Conservation (phyloP, 768 basidiomycete genomes). For the Lactarius sanguifluus region DNA sequence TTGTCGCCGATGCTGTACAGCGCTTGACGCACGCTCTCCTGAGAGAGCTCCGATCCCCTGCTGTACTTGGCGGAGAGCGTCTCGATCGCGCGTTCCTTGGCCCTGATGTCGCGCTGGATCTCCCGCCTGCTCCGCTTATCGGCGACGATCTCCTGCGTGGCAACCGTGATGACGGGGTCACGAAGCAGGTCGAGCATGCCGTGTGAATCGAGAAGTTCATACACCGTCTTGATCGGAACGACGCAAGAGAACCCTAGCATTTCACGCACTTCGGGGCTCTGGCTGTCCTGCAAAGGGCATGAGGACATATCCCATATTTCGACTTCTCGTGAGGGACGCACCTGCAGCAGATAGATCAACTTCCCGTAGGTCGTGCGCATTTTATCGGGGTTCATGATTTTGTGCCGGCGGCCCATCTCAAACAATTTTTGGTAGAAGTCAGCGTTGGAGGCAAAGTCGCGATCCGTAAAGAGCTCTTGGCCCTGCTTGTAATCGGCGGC, state of each 20-base stretch:
- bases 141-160: slow-evolving; percentile 80
- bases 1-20: slow-evolving; percentile 89
- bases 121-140: slow-evolving; percentile 70
- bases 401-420: slow-evolving; percentile 80
- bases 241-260: slow-evolving; percentile 79
- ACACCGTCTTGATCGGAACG: slow-evolving; percentile 72
- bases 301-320: slow-evolving; percentile 15
- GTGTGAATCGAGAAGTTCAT: slow-evolving; percentile 61
- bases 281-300: slow-evolving; percentile 63
- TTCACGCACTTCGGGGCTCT: slow-evolving; percentile 78
- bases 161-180: slow-evolving; percentile 70
- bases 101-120: slow-evolving; percentile 81
- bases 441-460: slow-evolving; percentile 77
- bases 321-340: slow-evolving; percentile 34
- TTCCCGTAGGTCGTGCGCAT: slow-evolving; percentile 90
- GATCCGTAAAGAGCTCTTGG: slow-evolving; percentile 80
- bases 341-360: slow-evolving; percentile 80
- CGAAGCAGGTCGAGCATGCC: slow-evolving; percentile 67
- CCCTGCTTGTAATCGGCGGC: slow-evolving; percentile 86
- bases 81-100: slow-evolving; percentile 84
- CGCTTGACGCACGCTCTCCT: slow-evolving; percentile 73
- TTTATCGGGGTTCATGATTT: slow-evolving; percentile 92
- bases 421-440: slow-evolving; percentile 80
- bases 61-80: slow-evolving; percentile 63
- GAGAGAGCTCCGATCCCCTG: slow-evolving; percentile 49